phyloP scores from a whole-genome alignment of 108 stramenopile genomes.

The Epipyxis sp. region DNA sequence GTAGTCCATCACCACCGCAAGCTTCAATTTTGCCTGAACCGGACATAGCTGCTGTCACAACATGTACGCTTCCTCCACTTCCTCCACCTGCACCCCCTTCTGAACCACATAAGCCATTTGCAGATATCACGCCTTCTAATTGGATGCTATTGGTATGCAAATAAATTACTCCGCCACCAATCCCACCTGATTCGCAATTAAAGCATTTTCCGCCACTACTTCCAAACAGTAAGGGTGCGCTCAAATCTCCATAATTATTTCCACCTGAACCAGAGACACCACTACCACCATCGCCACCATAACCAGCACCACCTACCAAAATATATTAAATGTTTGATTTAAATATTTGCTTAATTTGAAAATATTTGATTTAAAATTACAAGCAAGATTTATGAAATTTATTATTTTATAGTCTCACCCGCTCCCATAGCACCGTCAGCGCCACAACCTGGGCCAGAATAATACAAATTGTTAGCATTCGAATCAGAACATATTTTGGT shows the following conservation, averaged over 20 bases:
- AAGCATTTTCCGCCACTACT: conserved; percentile 6
- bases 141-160: not conserved
- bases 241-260: not conserved
- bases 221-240: not conserved
- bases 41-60: not conserved
- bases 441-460: too few relatives aligned
- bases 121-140: not conserved
- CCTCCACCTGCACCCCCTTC: conserved; percentile 25
- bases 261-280: conserved; percentile 4
- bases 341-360: conserved; percentile 11
- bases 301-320: conserved; percentile 10
- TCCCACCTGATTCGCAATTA: not conserved
- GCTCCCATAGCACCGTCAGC: too few relatives aligned
- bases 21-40: conserved; percentile 24
- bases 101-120: not conserved
- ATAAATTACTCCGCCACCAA: conserved; percentile 18
- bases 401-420: too few relatives aligned
- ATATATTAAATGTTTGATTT: not conserved
- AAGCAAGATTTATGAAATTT: too few relatives aligned
- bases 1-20: conserved; percentile 19
- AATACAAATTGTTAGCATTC: too few relatives aligned
- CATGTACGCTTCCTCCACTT: not conserved
- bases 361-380: too few relatives aligned
- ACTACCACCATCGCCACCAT: conserved; percentile 24
- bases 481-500: too few relatives aligned